These are phyloP conservation scores for Eucalyptus pauciflora DNA, from an alignment of 345 rosid genomes.

Conservation along the genomic window DNA sequence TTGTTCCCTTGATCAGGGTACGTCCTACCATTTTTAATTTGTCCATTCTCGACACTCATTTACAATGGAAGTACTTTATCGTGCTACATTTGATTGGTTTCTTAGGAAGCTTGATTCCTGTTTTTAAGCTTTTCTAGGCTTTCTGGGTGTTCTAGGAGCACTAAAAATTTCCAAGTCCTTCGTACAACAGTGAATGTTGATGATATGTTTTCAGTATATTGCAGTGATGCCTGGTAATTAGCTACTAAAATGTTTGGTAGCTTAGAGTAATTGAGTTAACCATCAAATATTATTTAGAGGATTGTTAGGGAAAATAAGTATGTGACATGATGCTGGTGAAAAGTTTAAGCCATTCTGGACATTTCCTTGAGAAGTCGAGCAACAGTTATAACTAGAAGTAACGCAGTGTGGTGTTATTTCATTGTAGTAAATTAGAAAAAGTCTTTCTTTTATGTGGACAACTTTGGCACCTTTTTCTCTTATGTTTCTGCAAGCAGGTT, in stretches of 20 bases:
- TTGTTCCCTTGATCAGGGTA: constrained; percentile 85
- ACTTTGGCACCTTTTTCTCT: not conserved
- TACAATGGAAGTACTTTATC: not conserved
- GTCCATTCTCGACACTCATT: not conserved
- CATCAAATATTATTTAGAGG: not conserved
- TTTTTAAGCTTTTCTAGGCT: not conserved
- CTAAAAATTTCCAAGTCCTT: not conserved
- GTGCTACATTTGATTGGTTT: not conserved
- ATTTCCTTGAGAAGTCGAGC: not conserved
- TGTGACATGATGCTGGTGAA: not conserved
- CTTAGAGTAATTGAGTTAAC: not conserved
- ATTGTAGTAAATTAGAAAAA: not conserved
- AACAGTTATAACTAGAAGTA: not conserved
- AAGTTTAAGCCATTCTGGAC: not conserved
- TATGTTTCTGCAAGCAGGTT: not conserved
- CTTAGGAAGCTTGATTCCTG: not conserved
- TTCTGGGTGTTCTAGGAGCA: not conserved
- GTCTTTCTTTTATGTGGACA: not conserved
- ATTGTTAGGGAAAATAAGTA: not conserved
- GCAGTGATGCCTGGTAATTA: not conserved
- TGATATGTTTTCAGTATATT: not conserved
- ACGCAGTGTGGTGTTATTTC: not conserved
- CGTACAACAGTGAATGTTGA: not conserved
- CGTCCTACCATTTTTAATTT: not conserved
- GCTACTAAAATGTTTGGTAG: not conserved